These are phyloP conservation scores for Ascochyta lentis DNA, from an alignment of 2,329 filamentous ascomycete species.

Conservation along the genomic window DNA sequence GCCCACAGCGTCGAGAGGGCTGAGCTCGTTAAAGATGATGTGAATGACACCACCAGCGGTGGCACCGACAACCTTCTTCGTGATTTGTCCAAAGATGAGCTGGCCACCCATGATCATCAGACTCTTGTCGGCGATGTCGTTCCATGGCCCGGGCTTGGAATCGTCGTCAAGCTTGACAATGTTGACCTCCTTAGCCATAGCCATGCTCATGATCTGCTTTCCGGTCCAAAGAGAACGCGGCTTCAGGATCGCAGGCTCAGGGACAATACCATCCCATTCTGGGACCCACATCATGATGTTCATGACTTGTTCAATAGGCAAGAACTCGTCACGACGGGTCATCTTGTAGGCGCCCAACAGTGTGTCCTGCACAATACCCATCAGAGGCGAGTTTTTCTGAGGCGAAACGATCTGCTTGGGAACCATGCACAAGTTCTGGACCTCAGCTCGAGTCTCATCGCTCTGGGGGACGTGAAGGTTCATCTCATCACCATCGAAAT, in stretches of 20 bases:
- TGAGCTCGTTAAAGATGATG: conserved; percentile 94
- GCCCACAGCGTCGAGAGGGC: conserved; percentile 81
- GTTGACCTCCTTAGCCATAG: conserved; percentile 87
- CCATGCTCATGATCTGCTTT: conserved; percentile 95
- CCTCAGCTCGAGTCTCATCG: conserved; percentile 93
- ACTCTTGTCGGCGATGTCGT: conserved; percentile 78
- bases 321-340: conserved; percentile 87
- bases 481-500: conserved; percentile 99
- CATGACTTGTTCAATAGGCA: conserved; percentile 92
- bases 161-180: conserved; percentile 66
- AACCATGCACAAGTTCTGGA: conserved; percentile 95
- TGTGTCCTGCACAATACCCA: conserved; percentile 99
- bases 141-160: conserved; percentile 54
- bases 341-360: conserved; percentile 97
- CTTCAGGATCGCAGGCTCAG: conserved; percentile 91
- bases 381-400: conserved; percentile 93
- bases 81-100: conserved; percentile 86
- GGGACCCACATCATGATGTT: conserved; percentile 97
- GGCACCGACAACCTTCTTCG: conserved; percentile 94
- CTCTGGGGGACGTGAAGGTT: conserved; percentile 99
- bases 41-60: conserved; percentile 90
- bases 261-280: conserved; percentile 95
- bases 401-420: conserved; percentile 98
- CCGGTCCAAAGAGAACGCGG: conserved; percentile 94
- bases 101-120: conserved; percentile 85